Base-by-base conservation (phyloP, 2,329 filamentous ascomycete genomes). In the Fusarium xylarioides region DNA sequence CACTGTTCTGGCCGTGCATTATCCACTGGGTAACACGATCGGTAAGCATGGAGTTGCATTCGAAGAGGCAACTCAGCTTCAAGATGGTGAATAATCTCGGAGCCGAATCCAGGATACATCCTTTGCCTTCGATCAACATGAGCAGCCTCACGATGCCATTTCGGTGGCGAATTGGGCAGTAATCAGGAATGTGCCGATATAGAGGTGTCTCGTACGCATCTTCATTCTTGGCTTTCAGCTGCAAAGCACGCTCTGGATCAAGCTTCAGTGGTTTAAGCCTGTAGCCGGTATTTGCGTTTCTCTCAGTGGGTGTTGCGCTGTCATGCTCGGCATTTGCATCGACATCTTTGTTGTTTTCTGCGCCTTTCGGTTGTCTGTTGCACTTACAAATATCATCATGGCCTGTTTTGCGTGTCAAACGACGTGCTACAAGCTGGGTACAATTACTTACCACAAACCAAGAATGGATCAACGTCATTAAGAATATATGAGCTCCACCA, bases 11-110 rank as follows among this genome's bases (percentile, higher is more conserved):
- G 5, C 82, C 79, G 26, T 84, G 81, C 68, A 89, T 85, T 16
- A 93, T 82, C 91, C 91, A 93, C 37, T 85, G 84, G 5, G 86
- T 80, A 46, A 91, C 84, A 18, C 82, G 82, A 55, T 89, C 85
- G 69, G 79, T 85, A 26, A 90, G 79, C 12, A 83, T 78, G 9
- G 74, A 70, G 4, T 80, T 77, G 62, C 89, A 87, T 34, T 90
- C 88, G 56, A 92, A 86, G 43, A 90, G 84, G 66, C 88, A 88
- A 12, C 90, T 88, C 14, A 93, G 79, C 7, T 87, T 88, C 38
- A 89, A 87, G n/a, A 92, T 84, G 0, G 91, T 93, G 86, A 90
- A 93, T 42, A 92, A 81, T 19, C 91, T 90, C 16, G 87, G 84
- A 1, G 91, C 91, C 0, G 91, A 92, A 79, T 93, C 88, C 19